Percentiles rank a stretch among this genome's conserved stretches.
Evolutionary conservation across 306 rosid genomes (phyloP).

Genomic region (Castanea sativa): DNA sequence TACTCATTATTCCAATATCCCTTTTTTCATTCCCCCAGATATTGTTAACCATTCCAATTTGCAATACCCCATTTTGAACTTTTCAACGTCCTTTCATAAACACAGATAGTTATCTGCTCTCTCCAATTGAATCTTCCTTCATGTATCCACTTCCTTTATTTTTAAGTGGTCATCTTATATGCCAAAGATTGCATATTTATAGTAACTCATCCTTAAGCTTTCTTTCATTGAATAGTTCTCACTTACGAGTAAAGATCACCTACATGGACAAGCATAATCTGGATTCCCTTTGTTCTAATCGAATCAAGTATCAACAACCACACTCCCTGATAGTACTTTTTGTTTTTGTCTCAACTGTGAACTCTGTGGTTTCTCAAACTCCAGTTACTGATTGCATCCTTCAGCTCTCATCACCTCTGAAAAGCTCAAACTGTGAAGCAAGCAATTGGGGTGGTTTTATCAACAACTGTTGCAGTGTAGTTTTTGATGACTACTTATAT

Average conservation of each 20-base stretch:
- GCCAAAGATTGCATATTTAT: not conserved
- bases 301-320: constrained; percentile 18
- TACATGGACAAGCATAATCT: constrained; percentile 15
- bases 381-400: constrained; percentile 36
- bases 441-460: constrained; percentile 56
- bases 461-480: constrained; percentile 35
- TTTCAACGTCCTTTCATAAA: not conserved
- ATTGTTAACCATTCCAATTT: too few relatives aligned
- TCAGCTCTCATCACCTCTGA: constrained; percentile 29
- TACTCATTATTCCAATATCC: not conserved
- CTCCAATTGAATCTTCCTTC: not conserved
- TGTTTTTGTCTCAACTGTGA: constrained; percentile 16
- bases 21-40: too few relatives aligned
- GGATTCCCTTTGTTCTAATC: constrained; percentile 6
- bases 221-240: not conserved
- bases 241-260: not conserved
- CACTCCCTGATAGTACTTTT: constrained; percentile 8
- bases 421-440: constrained; percentile 31
- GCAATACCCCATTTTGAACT: too few relatives aligned
- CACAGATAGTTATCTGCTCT: not conserved
- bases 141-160: not conserved
- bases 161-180: not conserved
- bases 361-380: constrained; percentile 28
- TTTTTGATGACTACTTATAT: constrained; percentile 44
- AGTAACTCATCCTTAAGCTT: not conserved